Evolutionary conservation across 2,329 filamentous ascomycete genomes (phyloP).

Genomic region (Claviceps spartinae): DNA sequence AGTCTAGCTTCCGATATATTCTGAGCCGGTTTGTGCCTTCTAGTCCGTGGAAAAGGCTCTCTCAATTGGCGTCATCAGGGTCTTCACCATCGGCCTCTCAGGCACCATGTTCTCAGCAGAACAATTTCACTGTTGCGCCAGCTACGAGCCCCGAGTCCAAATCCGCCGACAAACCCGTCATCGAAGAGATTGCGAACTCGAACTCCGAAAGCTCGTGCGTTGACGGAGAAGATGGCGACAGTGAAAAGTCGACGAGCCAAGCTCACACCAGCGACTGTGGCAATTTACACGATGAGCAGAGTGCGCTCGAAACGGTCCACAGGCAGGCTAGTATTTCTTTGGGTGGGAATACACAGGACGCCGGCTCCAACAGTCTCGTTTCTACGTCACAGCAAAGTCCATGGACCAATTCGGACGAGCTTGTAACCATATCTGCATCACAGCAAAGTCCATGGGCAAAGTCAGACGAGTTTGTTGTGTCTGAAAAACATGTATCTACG

Average conservation of each 20-base stretch:
- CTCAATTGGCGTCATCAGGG: constrained; percentile 6
- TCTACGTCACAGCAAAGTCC: constrained; percentile 7
- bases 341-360: background rate
- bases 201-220: background rate
- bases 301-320: background rate
- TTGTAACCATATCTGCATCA: background rate
- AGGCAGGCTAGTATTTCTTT: background rate
- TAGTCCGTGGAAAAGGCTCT: constrained; percentile 13
- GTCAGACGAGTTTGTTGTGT: constrained; percentile 2
- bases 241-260: background rate
- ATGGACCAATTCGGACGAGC: constrained; percentile 5
- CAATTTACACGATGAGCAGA: background rate
- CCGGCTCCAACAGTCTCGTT: background rate
- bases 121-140: background rate
- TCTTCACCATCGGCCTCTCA: background rate
- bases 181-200: background rate
- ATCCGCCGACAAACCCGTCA: background rate
- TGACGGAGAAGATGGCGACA: background rate
- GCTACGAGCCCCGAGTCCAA: background rate
- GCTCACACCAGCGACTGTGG: background rate
- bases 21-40: constrained; percentile 13
- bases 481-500: background rate
- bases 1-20: constrained; percentile 12
- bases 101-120: background rate
- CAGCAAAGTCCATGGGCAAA: constrained; percentile 9